Conservation (phyloP, 2,329 filamentous ascomycete genomes). For the Onygena corvina region DNA sequence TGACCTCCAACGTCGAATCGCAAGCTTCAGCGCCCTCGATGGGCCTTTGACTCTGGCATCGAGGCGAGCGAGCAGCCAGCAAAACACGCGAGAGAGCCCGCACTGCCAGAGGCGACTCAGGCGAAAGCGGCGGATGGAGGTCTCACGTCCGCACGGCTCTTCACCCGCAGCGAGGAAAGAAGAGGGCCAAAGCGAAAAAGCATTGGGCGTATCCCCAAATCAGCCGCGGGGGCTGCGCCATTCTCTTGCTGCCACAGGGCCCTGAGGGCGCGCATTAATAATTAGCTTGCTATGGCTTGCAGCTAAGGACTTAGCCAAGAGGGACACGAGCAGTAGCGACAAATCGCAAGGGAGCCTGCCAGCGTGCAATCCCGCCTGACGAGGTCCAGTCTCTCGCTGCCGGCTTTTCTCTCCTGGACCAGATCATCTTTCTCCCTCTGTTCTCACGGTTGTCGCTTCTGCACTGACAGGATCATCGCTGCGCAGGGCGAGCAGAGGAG, state of each 20-base stretch:
- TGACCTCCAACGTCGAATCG: not conserved
- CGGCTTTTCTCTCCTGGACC: not conserved
- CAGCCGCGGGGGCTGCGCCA: constrained; percentile 12
- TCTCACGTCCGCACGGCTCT: not conserved
- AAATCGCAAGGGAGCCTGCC: constrained; percentile 5
- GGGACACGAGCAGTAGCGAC: constrained; percentile 4
- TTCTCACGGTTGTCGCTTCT: not conserved
- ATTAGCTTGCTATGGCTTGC: constrained; percentile 5
- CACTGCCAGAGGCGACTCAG: too few species aligned
- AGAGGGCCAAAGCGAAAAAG: not conserved
- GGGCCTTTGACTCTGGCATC: too few species aligned
- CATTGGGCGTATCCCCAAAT: constrained; percentile 9
- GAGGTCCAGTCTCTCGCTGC: not conserved
- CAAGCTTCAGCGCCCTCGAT: not conserved
- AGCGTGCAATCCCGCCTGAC: constrained; percentile 3
- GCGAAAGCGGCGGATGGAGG: not conserved
- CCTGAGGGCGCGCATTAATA: not conserved
- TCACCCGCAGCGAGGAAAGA: not conserved
- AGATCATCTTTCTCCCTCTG: not conserved
- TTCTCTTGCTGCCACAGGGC: constrained; percentile 5
- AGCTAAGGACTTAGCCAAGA: constrained; percentile 3
- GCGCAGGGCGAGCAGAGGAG: not conserved
- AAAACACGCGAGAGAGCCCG: too few species aligned
- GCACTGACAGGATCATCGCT: not conserved
- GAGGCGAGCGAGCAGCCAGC: not conserved